phyloP scores from a whole-genome alignment of 2,329 filamentous ascomycete species.

The Trichothecium sympodiale region DNA sequence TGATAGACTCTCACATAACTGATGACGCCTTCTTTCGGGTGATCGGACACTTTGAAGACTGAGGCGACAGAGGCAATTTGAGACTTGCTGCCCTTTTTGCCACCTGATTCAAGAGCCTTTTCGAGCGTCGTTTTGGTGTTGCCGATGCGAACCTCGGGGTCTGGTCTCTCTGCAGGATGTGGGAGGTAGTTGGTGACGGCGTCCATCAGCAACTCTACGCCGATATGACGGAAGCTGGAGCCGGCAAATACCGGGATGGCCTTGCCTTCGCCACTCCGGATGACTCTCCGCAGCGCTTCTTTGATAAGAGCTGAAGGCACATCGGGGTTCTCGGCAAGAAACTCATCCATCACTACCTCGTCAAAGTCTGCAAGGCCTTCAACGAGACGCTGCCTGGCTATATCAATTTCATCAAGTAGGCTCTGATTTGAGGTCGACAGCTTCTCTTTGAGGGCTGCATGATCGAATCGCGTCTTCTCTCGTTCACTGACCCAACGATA shows the following conservation, averaged over 20 bases:
- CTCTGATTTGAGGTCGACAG: slow-evolving; percentile 34
- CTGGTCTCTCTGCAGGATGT: slow-evolving; percentile 67
- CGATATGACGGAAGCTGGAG: slow-evolving; percentile 87
- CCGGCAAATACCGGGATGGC: slow-evolving; percentile 83
- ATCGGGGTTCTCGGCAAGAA: slow-evolving; percentile 67
- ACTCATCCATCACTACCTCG: slow-evolving; percentile 73
- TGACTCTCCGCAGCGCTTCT: slow-evolving; percentile 60
- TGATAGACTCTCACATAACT: slow-evolving; percentile 91
- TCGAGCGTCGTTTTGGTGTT: slow-evolving; percentile 22
- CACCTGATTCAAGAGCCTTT: slow-evolving; percentile 26
- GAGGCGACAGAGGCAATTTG: slow-evolving; percentile 43
- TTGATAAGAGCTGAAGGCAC: slow-evolving; percentile 59
- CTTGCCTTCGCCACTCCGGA: slow-evolving; percentile 56
- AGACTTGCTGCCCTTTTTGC: slow-evolving; percentile 22
- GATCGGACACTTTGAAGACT: slow-evolving; percentile 92
- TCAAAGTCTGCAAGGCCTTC: slow-evolving; percentile 84
- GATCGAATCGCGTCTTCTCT: slow-evolving; percentile 23
- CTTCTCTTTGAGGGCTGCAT: slow-evolving; percentile 22
- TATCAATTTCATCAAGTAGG: slow-evolving; percentile 57
- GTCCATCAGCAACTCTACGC: slow-evolving; percentile 84
- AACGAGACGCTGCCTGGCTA: slow-evolving; percentile 65
- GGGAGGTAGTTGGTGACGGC: slow-evolving; percentile 82
- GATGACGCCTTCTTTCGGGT: slow-evolving; percentile 73
- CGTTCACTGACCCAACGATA: slow-evolving; percentile 54
- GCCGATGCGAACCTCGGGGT: slow-evolving; percentile 64